Evolutionary conservation across 371 early-diverging fungal genomes (phyloP).

Genomic region (Amoeboradix gromovi): DNA sequence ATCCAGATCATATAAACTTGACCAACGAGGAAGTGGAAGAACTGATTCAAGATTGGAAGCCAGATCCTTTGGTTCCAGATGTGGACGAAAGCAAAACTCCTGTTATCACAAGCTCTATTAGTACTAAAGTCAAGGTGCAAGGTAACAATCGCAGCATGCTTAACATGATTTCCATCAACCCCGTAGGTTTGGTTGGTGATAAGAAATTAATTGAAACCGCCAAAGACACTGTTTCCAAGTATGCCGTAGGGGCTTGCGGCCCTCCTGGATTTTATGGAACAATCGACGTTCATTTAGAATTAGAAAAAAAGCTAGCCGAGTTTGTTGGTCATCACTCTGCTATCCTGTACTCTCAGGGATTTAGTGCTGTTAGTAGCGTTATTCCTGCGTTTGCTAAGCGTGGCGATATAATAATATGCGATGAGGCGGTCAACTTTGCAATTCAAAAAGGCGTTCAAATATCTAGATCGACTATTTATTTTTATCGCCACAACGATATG

Average conservation of each 20-base stretch:
- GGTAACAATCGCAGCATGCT: conserved; percentile 17
- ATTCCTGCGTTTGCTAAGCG: conserved; percentile 94
- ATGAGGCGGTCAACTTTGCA: conserved; percentile 59
- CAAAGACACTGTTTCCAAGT: conserved; percentile 54
- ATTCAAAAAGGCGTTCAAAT: conserved; percentile 70
- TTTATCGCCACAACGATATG: conserved; percentile 89
- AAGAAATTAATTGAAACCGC: conserved; percentile 54
- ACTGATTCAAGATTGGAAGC: conserved; percentile 77
- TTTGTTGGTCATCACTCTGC: conserved; percentile 65
- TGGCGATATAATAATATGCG: conserved; percentile 50
- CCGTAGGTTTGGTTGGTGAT: conserved; percentile 42
- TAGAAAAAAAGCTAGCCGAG: conserved; percentile 63
- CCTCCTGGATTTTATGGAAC: conserved; percentile 99
- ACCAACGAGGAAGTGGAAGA: conserved; percentile 57
- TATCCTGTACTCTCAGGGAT: conserved; percentile 93
- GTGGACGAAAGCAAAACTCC: conserved; percentile 27
- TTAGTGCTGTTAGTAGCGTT: conserved; percentile 69
- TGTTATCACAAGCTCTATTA: not conserved
- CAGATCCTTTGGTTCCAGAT: conserved; percentile 66
- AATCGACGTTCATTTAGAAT: conserved; percentile 81
- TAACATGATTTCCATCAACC: conserved; percentile 64
- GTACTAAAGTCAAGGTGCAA: conserved; percentile 11
- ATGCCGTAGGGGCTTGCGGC: conserved; percentile 97
- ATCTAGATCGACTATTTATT: conserved; percentile 54
- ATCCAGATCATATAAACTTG: not conserved